These are phyloP conservation scores for Helicocarpus griseus DNA, from an alignment of 2,329 filamentous ascomycete genomes.

Conservation along the genomic window DNA sequence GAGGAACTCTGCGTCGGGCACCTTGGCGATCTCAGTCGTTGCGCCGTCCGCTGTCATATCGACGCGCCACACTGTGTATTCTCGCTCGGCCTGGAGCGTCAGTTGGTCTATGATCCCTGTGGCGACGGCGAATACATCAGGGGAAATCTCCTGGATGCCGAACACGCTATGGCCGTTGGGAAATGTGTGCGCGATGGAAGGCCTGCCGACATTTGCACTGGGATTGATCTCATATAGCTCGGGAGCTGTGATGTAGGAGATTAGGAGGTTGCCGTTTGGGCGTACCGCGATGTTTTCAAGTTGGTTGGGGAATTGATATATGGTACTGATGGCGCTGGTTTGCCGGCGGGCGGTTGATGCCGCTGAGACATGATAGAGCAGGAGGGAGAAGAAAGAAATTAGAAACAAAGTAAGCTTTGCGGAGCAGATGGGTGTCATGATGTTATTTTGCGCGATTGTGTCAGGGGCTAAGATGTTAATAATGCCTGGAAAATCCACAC, in stretches of 20 bases:
- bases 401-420: no score
- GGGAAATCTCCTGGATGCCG: background rate
- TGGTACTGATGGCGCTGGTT: background rate
- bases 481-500: no score
- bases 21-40: background rate
- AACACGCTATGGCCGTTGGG: background rate
- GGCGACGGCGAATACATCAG: background rate
- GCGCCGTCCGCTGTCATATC: background rate
- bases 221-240: background rate
- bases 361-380: no score
- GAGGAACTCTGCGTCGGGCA: background rate
- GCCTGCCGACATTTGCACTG: no score
- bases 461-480: no score
- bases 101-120: background rate
- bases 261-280: background rate
- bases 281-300: background rate
- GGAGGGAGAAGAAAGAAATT: no score
- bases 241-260: background rate
- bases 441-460: no score
- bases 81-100: background rate
- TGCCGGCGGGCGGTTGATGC: background rate
- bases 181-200: no score
- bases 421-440: no score
- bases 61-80: background rate
- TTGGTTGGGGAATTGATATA: background rate